Percentiles rank a stretch among this genome's conserved stretches.
Conservation (phyloP, 768 basidiomycete species). For the Podaxis sp. region DNA sequence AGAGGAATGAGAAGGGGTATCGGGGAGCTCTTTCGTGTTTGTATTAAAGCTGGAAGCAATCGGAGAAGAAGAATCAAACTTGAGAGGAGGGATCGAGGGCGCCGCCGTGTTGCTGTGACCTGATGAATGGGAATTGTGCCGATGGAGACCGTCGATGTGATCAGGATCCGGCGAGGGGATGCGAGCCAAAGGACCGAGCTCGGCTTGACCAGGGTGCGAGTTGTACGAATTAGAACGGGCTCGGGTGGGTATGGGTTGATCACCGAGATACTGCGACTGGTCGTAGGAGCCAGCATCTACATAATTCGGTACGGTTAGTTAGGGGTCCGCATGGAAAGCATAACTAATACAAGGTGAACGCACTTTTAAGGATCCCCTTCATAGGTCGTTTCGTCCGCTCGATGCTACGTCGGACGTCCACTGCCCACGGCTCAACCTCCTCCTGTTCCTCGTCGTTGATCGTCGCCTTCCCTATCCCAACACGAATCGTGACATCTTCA, state of each 20-base stretch:
- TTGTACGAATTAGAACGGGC: constrained; percentile 84
- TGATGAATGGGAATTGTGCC: constrained; percentile 60
- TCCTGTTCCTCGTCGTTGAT: constrained; percentile 45
- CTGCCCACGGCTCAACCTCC: constrained; percentile 69
- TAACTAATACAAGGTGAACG: constrained; percentile 28
- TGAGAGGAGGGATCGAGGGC: constrained; percentile 62
- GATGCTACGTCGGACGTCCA: constrained; percentile 67
- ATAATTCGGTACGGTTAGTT: constrained; percentile 5
- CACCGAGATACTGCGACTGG: constrained; percentile 56
- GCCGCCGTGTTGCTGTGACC: constrained; percentile 30
- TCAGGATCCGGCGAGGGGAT: constrained; percentile 85
- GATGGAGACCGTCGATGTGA: constrained; percentile 84
- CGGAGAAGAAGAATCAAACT: constrained; percentile 48
- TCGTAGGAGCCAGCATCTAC: constrained; percentile 69
- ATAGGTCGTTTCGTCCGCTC: constrained; percentile 66
- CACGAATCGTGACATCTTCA: constrained; percentile 74
- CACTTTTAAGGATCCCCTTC: constrained; percentile 90
- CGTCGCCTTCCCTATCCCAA: constrained; percentile 49
- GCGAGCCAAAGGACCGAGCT: constrained; percentile 76
- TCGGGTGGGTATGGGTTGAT: constrained; percentile 47
- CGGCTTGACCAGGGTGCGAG: constrained; percentile 49
- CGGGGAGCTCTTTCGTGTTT: constrained; percentile 23
- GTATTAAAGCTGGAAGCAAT: constrained; percentile 24
- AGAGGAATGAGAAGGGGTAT: constrained; percentile 35
- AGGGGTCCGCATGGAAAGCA: background rate